Evolutionary conservation across 1,284 basidiomycete species (phyloP).

Genomic region (Apiotrichum montevideense): DNA sequence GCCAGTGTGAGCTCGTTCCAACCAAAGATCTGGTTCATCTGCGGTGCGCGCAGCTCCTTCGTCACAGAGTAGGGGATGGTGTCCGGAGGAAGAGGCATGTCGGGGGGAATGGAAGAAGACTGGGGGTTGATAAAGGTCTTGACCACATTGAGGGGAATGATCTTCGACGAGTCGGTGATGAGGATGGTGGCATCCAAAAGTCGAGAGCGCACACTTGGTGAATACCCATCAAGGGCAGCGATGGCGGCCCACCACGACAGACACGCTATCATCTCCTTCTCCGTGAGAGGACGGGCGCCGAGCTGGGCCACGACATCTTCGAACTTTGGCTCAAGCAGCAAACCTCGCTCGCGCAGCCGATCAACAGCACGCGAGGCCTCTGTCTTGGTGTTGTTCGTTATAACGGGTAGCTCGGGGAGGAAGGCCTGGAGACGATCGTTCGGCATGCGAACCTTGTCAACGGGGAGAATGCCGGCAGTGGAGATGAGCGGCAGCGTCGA

Average conservation of each 20-base stretch:
- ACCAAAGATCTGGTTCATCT: conserved; percentile 55
- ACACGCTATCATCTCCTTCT: conserved; percentile 72
- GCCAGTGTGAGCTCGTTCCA: conserved; percentile 75
- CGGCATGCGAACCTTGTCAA: conserved; percentile 68
- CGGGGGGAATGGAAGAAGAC: conserved; percentile 63
- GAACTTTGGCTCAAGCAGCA: conserved; percentile 78
- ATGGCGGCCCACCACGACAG: conserved; percentile 82
- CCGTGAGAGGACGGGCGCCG: conserved; percentile 61
- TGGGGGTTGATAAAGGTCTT: conserved; percentile 68
- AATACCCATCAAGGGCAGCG: conserved; percentile 51
- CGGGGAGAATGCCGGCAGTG: conserved; percentile 65
- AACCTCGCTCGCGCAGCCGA: conserved; percentile 58
- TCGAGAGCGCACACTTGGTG: conserved; percentile 50
- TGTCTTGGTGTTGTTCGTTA: conserved; percentile 62
- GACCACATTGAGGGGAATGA: conserved; percentile 65
- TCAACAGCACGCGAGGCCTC: conserved; percentile 63
- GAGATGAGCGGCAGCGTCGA: conserved; percentile 69
- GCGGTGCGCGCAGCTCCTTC: conserved; percentile 56
- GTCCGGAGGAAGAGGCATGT: conserved; percentile 72
- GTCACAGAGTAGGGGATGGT: conserved; percentile 69
- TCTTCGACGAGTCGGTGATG: conserved; percentile 48
- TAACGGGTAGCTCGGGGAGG: conserved; percentile 68
- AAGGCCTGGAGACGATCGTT: conserved; percentile 70
- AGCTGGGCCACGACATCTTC: conserved; percentile 81
- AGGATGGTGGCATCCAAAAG: conserved; percentile 67